Evolutionary conservation across 352 stramenopile genomes (phyloP), one percentile per base, ranked within the genome.

Genomic region (Globisporangium paddicum): DNA sequence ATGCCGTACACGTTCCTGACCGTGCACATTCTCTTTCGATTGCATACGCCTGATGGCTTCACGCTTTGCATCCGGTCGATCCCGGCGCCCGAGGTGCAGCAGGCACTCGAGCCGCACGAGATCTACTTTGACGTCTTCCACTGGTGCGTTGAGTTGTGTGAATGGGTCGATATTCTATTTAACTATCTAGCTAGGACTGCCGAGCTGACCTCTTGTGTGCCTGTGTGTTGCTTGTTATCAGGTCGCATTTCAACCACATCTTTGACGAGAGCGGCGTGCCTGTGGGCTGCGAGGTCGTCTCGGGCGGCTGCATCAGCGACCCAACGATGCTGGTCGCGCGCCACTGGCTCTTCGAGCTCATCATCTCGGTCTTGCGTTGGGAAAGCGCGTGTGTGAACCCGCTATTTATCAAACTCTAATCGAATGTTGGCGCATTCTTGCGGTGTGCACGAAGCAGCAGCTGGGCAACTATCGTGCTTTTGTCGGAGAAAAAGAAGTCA

Each of bases 291-390:
- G 75, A 86, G 34, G 72, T 87, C 51, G 67, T 77, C 25, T 72
- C 64, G 10, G 79, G 79, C 14, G 79, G 79, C 28, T 85, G 75
- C 13, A 73, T 90, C 16, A 61, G 55, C 28, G 71, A 86, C 44
- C 66, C 69, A 41, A 72, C 79, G 58, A 75, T 79, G 55, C 49
- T 83, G 52, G 70, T 74, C 18, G 72, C 71, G 47, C 71, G 79
- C 48, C 71, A 86, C 60, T 87, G 79, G 79, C 63, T 89, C 9
- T 82, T 87, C 25, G 79, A 89, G 66, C 66, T 89, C 52, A 78
- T 85, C 47, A 66, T 82, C 44, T 83, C 73, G 21, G 77, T 87
- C 13, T 34, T 89, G 59, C 71, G 73, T 21, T 89, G 77, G 77
- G 79, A 90, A 49, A 73, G 64, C 54, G 64, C 61, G 57, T 79